Evolutionary conservation across 2,329 filamentous ascomycete species (phyloP), one percentile per base, ranked within the genome.

Genomic region (Phaeosphaeriaceae sp.): DNA sequence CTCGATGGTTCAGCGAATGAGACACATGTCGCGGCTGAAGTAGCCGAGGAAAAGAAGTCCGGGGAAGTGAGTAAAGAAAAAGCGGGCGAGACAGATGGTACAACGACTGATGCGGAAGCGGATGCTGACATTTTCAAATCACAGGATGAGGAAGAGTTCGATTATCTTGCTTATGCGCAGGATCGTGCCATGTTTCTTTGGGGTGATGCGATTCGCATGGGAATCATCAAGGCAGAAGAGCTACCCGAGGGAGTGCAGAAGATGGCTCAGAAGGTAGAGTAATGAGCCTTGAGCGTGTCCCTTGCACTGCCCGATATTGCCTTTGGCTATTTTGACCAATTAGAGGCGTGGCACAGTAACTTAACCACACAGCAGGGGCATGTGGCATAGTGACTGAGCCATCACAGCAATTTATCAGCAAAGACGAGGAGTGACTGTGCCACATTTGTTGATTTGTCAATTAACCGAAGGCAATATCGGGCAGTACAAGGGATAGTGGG

Each of bases 121-220:
- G 67, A 63, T 37, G 61, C 68, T 51, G 65, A 68, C 43, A 55
- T 63, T 49, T 81, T 80, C 38, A 77, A 77, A 12, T 78, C 77
- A 4, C 79, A 82, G 40, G 81, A 81, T 16, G 83, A 81, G 21
- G 84, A 83, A 28, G 89, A 90, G 66, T 99, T 97, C 68, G 92
- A 99, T 73, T 99, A 97, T 71, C 79, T 99, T 18, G 85, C 83
- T 9, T 99, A 97, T 74, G 87, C 94, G 6, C 90, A 96, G 74
- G 90, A 97, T 58, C 82, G 94, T 12, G 92, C 91, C 0, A 80
- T 94, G 76, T 94, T 97, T 74, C 94, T 99, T 76, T 95, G 93
- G 89, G 92, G 92, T 1, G 94, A 99, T 76, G 86, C 91, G 43
- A 77, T 97, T 47, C 77, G 81, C 46, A 74, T 96, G 73, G 92